Evolutionary conservation across 1,139 yeast species (phyloP), one percentile per base, ranked within the genome.

Genomic region (Suhomyces terraborum): DNA sequence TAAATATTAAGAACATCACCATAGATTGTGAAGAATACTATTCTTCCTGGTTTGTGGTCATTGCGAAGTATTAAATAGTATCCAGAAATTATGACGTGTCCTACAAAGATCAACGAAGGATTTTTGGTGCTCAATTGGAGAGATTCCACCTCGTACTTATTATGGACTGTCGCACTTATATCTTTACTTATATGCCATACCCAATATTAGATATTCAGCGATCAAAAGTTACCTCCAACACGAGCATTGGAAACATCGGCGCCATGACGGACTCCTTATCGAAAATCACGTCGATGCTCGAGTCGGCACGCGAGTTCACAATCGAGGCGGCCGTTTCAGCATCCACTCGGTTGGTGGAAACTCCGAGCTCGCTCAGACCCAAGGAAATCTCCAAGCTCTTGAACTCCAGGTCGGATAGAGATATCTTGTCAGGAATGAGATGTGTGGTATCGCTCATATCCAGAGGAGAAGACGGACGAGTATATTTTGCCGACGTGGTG

Each of bases 281-380:
- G 9, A 63, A 62, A 45, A 54, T 73, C 40, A 58, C 75, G 36
- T 66, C 75, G 21, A 69, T 73, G 62, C 74, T 89, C 48, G 96
- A 87, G 62, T 81, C 91, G 21, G 96, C 96, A 1, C 78, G 81
- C 51, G 91, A 83, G 51, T 64, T 86, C 51, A 85, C 95, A 5
- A 69, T 84, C 42, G 95, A 86, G 52, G 94, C 94, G 1, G 94
- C 95, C 0, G 83, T 81, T 0, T 80, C 87, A 3, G 94, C 93
- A 0, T 78, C 93, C 0, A 77, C 88, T 2, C 66, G 80, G 43
- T 62, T 82, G 33, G 77, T 84, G 1, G 85, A 81, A 41, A 71
- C 84, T 51, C 68, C 80, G 8, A 62, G 77, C 34, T 74, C 77
- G 6, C 64, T 76, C 42, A 67, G 81, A 29, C 79, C 86, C 1